Percentiles rank a stretch among this genome's conserved stretches.
Evolutionary conservation across 1,284 basidiomycete species (phyloP).

Genomic region (Pascua guehoae): DNA sequence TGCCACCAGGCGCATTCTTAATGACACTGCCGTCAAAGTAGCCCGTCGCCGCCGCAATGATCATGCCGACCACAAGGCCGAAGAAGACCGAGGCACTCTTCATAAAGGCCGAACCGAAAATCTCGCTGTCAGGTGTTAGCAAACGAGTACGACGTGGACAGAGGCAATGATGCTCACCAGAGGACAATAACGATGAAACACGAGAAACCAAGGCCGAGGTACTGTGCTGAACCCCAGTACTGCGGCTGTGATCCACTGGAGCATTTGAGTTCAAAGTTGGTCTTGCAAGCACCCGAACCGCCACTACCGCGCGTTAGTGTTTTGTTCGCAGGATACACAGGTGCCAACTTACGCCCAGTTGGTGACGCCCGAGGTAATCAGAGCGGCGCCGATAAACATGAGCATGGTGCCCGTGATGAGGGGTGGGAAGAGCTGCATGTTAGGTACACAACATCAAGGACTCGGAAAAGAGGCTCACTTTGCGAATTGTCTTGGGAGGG

Average conservation of each 20-base stretch:
- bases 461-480: conserved; percentile 1
- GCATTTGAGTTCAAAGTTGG: conserved; percentile 28
- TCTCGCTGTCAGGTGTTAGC: conserved; percentile 15
- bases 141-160: not conserved
- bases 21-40: conserved; percentile 29
- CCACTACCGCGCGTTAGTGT: conserved; percentile 9
- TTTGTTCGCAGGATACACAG: not conserved
- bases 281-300: conserved; percentile 24
- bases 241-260: conserved; percentile 17
- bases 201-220: conserved; percentile 31
- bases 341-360: conserved; percentile 29
- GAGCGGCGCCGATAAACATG: conserved; percentile 32
- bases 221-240: conserved; percentile 29
- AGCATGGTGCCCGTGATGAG: conserved; percentile 36
- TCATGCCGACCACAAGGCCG: conserved; percentile 30
- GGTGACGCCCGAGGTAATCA: conserved; percentile 28
- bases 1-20: conserved; percentile 23
- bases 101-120: conserved; percentile 39
- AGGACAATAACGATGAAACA: conserved; percentile 22
- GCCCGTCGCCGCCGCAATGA: conserved; percentile 33
- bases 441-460: no score
- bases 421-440: conserved; percentile 23
- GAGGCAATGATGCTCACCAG: conserved; percentile 5
- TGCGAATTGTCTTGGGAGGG: conserved; percentile 30
- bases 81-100: conserved; percentile 35